Evolutionary conservation across 768 basidiomycete genomes (phyloP).

Genomic region (Suillus cothurnatus): DNA sequence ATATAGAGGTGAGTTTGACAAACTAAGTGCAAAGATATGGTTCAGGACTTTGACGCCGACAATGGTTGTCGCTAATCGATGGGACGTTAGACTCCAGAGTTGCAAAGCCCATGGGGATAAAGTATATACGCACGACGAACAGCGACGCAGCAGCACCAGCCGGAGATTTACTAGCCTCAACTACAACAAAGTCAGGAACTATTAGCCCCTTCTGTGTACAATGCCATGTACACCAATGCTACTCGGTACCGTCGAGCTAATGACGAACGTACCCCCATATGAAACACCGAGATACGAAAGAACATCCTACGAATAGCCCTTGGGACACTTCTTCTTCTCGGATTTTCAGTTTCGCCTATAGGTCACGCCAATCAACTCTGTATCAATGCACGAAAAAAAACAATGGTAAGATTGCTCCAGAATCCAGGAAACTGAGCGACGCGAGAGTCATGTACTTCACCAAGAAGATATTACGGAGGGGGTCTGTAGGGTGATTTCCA

Average conservation of each 20-base stretch:
- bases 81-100: conserved; percentile 39
- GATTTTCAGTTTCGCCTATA: conserved; percentile 43
- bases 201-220: conserved; percentile 14
- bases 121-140: conserved; percentile 46
- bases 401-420: conserved; percentile 33
- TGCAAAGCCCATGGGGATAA: conserved; percentile 30
- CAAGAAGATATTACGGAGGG: conserved; percentile 26
- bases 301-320: conserved; percentile 45
- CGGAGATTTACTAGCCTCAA: conserved; percentile 27
- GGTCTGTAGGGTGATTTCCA: conserved; percentile 36
- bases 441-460: conserved; percentile 36
- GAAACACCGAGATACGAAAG: conserved; percentile 34
- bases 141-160: conserved; percentile 35
- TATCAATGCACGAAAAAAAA: conserved; percentile 40
- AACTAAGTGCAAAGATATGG: conserved; percentile 46
- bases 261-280: conserved; percentile 39
- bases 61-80: conserved; percentile 34
- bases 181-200: conserved; percentile 18
- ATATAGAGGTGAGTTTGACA: conserved; percentile 59
- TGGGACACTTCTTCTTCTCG: conserved; percentile 43
- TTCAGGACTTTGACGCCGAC: conserved; percentile 51
- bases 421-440: conserved; percentile 36
- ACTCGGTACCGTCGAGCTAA: conserved; percentile 44
- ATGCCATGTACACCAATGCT: conserved; percentile 33
- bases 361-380: conserved; percentile 41